These are phyloP conservation scores for Boletus mariae DNA, from an alignment of 1,284 basidiomycete genomes.

Conservation along the genomic window DNA sequence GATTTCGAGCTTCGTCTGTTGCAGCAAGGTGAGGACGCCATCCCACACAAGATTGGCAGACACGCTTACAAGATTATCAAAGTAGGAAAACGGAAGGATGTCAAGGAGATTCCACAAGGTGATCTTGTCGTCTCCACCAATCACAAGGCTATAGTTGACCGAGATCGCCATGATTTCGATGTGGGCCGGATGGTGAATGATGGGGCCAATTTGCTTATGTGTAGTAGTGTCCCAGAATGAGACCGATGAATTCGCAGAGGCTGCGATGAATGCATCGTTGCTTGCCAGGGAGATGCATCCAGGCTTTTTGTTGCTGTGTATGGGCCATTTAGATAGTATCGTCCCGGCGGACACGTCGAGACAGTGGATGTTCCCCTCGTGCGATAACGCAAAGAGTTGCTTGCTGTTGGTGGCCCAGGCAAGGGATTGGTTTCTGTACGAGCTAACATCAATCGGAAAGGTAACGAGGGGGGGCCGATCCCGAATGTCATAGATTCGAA, in stretches of 20 bases:
- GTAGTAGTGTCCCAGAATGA: not conserved
- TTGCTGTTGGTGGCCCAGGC: constrained; percentile 8
- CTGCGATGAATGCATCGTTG: constrained; percentile 7
- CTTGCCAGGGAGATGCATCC: constrained; percentile 7
- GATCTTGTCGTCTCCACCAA: not conserved
- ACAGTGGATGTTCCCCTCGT: not conserved
- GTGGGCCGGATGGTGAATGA: not conserved
- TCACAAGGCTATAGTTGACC: not conserved
- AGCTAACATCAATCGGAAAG: constrained; percentile 2
- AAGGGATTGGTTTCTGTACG: constrained; percentile 3
- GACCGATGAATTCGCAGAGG: not conserved
- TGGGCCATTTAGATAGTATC: not conserved
- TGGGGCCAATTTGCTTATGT: constrained; percentile 3
- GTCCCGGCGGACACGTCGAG: constrained; percentile 3
- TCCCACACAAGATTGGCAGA: too few species aligned
- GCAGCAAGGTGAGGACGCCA: not conserved
- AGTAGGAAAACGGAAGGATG: constrained; percentile 2
- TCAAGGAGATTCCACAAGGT: not conserved
- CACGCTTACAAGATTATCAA: constrained; percentile 5
- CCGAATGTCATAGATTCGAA: constrained; percentile 4
- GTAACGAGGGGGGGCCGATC: not conserved
- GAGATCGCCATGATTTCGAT: constrained; percentile 12
- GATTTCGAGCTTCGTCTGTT: not conserved
- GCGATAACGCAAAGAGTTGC: constrained; percentile 4
- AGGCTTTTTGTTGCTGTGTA: not conserved